phyloP scores from a whole-genome alignment of 2,329 filamentous ascomycete species.

The Xylaria sp. region DNA sequence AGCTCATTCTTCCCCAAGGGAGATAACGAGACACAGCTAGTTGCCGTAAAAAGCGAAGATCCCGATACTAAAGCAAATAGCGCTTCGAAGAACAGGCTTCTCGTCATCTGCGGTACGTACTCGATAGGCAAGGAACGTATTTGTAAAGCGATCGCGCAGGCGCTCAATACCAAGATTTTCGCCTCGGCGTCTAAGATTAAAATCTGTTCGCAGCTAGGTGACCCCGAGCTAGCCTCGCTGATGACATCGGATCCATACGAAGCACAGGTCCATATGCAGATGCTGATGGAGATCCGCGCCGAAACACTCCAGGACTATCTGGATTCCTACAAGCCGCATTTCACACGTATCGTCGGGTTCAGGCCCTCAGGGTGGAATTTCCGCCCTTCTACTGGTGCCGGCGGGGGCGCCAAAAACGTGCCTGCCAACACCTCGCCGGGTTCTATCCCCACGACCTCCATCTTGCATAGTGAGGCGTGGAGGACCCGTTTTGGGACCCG shows the following conservation, averaged over 20 bases:
- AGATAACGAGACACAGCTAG: slow-evolving; percentile 33
- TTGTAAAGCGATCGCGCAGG: slow-evolving; percentile 88
- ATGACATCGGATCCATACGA: slow-evolving; percentile 81
- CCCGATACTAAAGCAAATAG: slow-evolving; percentile 39
- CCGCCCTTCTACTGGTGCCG: slow-evolving; percentile 45
- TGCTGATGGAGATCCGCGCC: slow-evolving; percentile 88
- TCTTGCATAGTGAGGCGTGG: slow-evolving; percentile 71
- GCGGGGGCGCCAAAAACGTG: slow-evolving; percentile 50
- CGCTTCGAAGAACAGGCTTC: slow-evolving; percentile 65
- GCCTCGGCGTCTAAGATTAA: slow-evolving; percentile 82
- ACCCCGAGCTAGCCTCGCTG: slow-evolving; percentile 76
- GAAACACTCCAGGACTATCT: slow-evolving; percentile 93
- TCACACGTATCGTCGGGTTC: slow-evolving; percentile 87
- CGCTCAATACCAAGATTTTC: slow-evolving; percentile 86
- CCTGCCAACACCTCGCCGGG: slow-evolving; percentile 56
- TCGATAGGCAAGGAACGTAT: slow-evolving; percentile 98
- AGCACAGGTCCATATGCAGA: slow-evolving; percentile 98
- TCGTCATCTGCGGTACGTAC: slow-evolving; percentile 95
- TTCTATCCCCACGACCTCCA: slow-evolving; percentile 55
- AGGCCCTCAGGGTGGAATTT: slow-evolving; percentile 95
- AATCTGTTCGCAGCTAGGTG: slow-evolving; percentile 84
- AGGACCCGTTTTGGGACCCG: slow-evolving; percentile 71
- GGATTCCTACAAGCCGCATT: slow-evolving; percentile 77
- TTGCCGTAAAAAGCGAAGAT: slow-evolving; percentile 29
- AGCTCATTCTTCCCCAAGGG: slow-evolving; percentile 58